These are phyloP conservation scores for Aotearoamyces nothofagi DNA, from an alignment of 2,329 filamentous ascomycete genomes.

Conservation along the genomic window DNA sequence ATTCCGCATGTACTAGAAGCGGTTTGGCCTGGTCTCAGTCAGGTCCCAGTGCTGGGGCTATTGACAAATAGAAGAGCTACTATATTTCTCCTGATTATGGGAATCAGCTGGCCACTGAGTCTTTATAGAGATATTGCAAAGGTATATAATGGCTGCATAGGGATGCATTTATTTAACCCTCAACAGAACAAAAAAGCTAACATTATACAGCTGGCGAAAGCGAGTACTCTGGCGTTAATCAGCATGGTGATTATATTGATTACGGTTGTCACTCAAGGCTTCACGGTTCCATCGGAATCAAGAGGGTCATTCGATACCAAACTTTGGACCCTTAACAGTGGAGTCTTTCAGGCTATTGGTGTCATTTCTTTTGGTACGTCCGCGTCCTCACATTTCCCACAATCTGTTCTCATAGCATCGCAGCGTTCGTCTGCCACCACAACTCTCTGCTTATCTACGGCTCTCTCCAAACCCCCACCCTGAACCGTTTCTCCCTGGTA, in stretches of 20 bases:
- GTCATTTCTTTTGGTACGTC: slow-evolving; percentile 87
- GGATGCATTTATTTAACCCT: too few species aligned
- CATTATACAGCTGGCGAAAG: slow-evolving; percentile 65
- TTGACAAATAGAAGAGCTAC: slow-evolving; percentile 68
- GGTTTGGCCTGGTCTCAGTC: slow-evolving; percentile 60
- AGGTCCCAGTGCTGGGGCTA: slow-evolving; percentile 66
- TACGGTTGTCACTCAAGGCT: slow-evolving; percentile 75
- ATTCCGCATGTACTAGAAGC: slow-evolving; percentile 82
- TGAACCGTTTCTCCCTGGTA: slow-evolving; percentile 85
- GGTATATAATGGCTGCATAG: slow-evolving; percentile 30
- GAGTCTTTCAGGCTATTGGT: slow-evolving; percentile 89
- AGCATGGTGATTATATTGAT: slow-evolving; percentile 86
- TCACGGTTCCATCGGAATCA: slow-evolving; percentile 54
- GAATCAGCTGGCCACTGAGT: slow-evolving; percentile 79
- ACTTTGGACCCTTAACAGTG: slow-evolving; percentile 65
- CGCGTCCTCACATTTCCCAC: slow-evolving; percentile 1
- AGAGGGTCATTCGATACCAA: slow-evolving; percentile 57
- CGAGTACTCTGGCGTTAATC: slow-evolving; percentile 79
- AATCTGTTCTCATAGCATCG: slow-evolving; percentile 16
- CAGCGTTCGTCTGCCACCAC: slow-evolving; percentile 65
- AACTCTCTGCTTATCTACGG: slow-evolving; percentile 97
- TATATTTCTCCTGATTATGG: slow-evolving; percentile 77
- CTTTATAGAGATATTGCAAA: slow-evolving; percentile 96
- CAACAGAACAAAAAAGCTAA: too few species aligned
- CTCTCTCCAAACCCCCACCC: slow-evolving; percentile 81